phyloP scores from a whole-genome alignment of 2,329 filamentous ascomycete genomes.

The Diaporthe sp. region DNA sequence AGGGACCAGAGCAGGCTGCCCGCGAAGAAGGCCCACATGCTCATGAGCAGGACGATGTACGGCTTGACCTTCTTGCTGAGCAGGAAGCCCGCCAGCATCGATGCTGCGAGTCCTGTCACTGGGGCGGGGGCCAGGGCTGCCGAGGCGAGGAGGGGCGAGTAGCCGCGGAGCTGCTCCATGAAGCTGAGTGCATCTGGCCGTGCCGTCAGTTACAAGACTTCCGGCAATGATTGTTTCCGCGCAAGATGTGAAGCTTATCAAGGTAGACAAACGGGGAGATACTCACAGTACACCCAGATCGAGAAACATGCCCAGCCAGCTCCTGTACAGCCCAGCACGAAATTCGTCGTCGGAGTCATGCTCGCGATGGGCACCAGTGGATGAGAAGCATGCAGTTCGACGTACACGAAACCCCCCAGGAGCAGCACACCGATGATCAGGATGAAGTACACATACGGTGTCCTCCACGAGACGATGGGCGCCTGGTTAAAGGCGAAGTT shows the following conservation, averaged over 20 bases:
- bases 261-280: background rate
- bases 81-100: slow-evolving; percentile 57
- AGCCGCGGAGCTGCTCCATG: slow-evolving; percentile 51
- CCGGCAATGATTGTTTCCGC: background rate
- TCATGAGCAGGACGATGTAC: slow-evolving; percentile 57
- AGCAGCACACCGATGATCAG: slow-evolving; percentile 65
- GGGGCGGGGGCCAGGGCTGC: slow-evolving; percentile 60
- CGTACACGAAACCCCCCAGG: slow-evolving; percentile 62
- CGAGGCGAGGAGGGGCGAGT: slow-evolving; percentile 57
- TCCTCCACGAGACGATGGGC: slow-evolving; percentile 63
- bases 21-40: slow-evolving; percentile 57
- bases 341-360: slow-evolving; percentile 58
- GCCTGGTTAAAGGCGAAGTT: slow-evolving; percentile 70
- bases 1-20: slow-evolving; percentile 59
- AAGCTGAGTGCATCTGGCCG: slow-evolving; percentile 42
- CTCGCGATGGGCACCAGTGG: slow-evolving; percentile 65
- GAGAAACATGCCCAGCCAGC: slow-evolving; percentile 58
- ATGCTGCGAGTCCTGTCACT: slow-evolving; percentile 58
- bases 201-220: background rate
- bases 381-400: slow-evolving; percentile 56
- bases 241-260: background rate
- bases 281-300: slow-evolving; percentile 54
- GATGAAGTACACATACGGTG: slow-evolving; percentile 63
- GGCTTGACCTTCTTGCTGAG: slow-evolving; percentile 53
- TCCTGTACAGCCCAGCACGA: slow-evolving; percentile 62